Evolutionary conservation across 495 filamentous ascomycete species (phyloP).

Genomic region (Penicillium cosmopolitanum): DNA sequence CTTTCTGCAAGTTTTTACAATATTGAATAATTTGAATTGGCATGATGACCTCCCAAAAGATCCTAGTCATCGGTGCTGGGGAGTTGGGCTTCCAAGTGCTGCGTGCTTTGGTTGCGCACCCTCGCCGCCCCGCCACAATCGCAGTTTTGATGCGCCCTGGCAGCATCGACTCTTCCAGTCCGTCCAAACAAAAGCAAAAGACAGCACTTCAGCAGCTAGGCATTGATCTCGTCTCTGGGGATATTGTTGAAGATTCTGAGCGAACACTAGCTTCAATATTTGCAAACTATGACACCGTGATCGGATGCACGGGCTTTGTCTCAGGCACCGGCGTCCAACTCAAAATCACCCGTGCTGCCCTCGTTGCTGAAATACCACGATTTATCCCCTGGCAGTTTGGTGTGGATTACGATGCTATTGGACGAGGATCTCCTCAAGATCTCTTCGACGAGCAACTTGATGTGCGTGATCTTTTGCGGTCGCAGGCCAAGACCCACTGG

Average conservation of each 20-base stretch:
- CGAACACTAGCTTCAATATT: slow-evolving; percentile 49
- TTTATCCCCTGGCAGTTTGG: slow-evolving; percentile 72
- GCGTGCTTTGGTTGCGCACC: slow-evolving; percentile 46
- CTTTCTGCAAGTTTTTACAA: no score
- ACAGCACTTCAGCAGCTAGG: slow-evolving; percentile 34
- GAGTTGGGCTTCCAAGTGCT: slow-evolving; percentile 63
- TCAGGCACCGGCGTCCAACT: slow-evolving; percentile 53
- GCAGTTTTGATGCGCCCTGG: slow-evolving; percentile 54
- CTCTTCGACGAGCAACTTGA: slow-evolving; percentile 66
- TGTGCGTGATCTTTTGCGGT: slow-evolving; percentile 55
- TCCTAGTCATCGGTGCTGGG: slow-evolving; percentile 64
- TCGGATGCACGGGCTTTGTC: slow-evolving; percentile 59
- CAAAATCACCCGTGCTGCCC: slow-evolving; percentile 53
- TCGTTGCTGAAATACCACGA: slow-evolving; percentile 45
- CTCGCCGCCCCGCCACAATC: slow-evolving; percentile 33
- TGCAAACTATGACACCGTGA: slow-evolving; percentile 49
- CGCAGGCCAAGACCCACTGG: slow-evolving; percentile 54
- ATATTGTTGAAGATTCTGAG: slow-evolving; percentile 45
- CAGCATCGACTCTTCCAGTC: slow-evolving; percentile 39
- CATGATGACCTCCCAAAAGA: slow-evolving; percentile 21
- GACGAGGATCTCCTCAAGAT: slow-evolving; percentile 54
- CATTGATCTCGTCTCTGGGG: slow-evolving; percentile 47
- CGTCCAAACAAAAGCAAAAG: slow-evolving; percentile 30
- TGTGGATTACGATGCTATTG: slow-evolving; percentile 64
- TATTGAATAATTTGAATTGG: neutral